Conservation (phyloP, 257 asterid species). For the Lantana camara region DNA sequence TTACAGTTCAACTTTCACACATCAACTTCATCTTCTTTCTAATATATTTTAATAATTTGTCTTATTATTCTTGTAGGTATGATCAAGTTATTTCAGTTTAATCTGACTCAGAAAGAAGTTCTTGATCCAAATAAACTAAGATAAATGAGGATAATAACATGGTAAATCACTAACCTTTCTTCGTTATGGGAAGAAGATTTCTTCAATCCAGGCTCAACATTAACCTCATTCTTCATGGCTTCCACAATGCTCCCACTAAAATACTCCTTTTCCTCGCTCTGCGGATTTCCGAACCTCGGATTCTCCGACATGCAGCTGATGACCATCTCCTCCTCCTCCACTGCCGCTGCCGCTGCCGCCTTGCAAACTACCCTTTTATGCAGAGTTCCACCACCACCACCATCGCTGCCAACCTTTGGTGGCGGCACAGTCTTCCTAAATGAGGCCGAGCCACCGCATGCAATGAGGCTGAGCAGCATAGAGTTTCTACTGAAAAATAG, state of each 20-base stretch:
- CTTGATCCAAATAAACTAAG: not conserved
- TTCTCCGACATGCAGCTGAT: constrained; percentile 81
- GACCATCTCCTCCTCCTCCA: constrained; percentile 48
- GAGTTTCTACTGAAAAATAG: constrained; percentile 66
- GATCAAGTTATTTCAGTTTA: too few relatives aligned
- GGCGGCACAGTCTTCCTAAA: constrained; percentile 46
- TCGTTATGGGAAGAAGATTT: constrained; percentile 83
- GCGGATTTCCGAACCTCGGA: constrained; percentile 80
- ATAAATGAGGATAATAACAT: not conserved
- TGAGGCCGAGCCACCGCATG: constrained; percentile 77
- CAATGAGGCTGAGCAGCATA: constrained; percentile 67
- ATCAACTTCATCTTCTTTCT: not conserved
- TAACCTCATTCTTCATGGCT: constrained; percentile 40
- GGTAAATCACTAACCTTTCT: constrained; percentile 55
- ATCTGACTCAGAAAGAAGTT: too few relatives aligned
- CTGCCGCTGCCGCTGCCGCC: constrained; percentile 34
- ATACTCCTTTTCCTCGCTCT: constrained; percentile 71
- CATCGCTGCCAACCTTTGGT: constrained; percentile 35
- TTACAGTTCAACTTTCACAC: constrained; percentile 25
- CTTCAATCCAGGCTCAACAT: constrained; percentile 46
- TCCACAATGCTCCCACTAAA: constrained; percentile 95
- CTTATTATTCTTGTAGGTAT: not conserved
- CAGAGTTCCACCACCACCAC: constrained; percentile 40
- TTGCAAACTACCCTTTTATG: constrained; percentile 56
- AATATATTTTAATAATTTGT: not conserved